A percentile compares a stretch with the other conserved stretches of the same genome.
These are phyloP conservation scores for Trichodelitschia bisporula DNA, from an alignment of 495 filamentous ascomycete genomes.

Conservation along the genomic window DNA sequence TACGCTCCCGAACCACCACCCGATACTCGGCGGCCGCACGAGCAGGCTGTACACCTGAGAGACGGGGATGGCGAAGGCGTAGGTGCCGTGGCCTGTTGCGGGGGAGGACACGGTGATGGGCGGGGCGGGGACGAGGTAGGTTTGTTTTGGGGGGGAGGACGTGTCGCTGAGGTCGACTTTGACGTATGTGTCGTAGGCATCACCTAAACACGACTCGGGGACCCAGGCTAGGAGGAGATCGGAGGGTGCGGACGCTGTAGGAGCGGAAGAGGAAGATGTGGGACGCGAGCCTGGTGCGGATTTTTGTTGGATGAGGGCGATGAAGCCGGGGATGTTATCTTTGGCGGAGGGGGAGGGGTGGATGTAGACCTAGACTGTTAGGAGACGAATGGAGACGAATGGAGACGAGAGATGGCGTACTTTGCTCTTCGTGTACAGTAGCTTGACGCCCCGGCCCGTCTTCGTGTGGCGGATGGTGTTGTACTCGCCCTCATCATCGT, in stretches of 20 bases:
- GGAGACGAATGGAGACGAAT: neutral
- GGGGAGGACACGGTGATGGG: no score
- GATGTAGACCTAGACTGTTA: conserved; percentile 60
- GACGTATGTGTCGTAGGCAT: conserved; percentile 69
- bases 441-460: conserved; percentile 67
- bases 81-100: conserved; percentile 60
- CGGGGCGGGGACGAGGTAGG: conserved; percentile 76
- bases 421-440: conserved; percentile 96
- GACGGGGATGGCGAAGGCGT: conserved; percentile 80
- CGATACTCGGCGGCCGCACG: conserved; percentile 73
- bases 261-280: conserved; percentile 20
- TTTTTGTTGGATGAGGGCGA: conserved; percentile 87
- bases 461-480: conserved; percentile 75
- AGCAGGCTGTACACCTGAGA: conserved; percentile 75
- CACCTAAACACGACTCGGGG: conserved; percentile 69
- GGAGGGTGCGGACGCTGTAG: conserved; percentile 22
- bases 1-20: conserved; percentile 94
- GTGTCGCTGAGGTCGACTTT: conserved; percentile 78
- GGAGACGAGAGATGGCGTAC: no score
- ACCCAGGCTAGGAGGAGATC: conserved; percentile 79
- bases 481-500: conserved; percentile 89
- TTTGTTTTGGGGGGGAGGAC: conserved; percentile 57
- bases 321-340: conserved; percentile 92
- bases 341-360: conserved; percentile 81
- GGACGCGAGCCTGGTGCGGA: conserved; percentile 20